Evolutionary conservation across 2,329 filamentous ascomycete species (phyloP).

Genomic region (Drechslerella coelobrocha): DNA sequence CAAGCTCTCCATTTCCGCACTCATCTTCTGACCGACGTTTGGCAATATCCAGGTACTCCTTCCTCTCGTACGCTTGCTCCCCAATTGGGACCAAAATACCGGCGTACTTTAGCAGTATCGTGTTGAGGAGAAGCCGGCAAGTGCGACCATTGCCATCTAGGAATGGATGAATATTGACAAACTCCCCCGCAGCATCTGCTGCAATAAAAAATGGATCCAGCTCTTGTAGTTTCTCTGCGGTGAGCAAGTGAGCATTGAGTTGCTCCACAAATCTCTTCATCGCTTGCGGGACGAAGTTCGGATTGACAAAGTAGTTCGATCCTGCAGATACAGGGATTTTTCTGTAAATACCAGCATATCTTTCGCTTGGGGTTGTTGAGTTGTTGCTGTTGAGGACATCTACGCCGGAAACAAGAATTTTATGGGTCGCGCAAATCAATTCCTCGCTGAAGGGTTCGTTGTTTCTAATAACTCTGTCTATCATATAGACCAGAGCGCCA

Average conservation of each 20-base stretch:
- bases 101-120: constrained; percentile 52
- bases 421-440: constrained; percentile 6
- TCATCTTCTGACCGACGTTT: constrained; percentile 29
- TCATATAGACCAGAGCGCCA: constrained; percentile 18
- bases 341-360: constrained; percentile 55
- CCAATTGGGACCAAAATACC: constrained; percentile 52
- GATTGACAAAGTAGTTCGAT: constrained; percentile 54
- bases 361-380: constrained; percentile 20
- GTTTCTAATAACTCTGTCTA: background rate
- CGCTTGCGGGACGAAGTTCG: constrained; percentile 52
- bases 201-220: constrained; percentile 57
- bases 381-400: background rate
- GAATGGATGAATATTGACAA: constrained; percentile 53
- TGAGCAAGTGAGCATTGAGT: constrained; percentile 50
- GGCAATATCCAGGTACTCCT: constrained; percentile 53
- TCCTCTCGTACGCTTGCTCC: constrained; percentile 30
- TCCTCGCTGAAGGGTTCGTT: constrained; percentile 17
- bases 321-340: constrained; percentile 54
- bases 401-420: constrained; percentile 10
- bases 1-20: constrained; percentile 15
- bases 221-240: background rate
- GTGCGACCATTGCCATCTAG: constrained; percentile 52
- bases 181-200: constrained; percentile 53
- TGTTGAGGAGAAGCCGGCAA: constrained; percentile 53
- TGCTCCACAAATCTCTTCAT: constrained; percentile 55